Evolutionary conservation across 345 rosid species (phyloP), one percentile per base, ranked within the genome.

Genomic region (Lepidium sativum): DNA sequence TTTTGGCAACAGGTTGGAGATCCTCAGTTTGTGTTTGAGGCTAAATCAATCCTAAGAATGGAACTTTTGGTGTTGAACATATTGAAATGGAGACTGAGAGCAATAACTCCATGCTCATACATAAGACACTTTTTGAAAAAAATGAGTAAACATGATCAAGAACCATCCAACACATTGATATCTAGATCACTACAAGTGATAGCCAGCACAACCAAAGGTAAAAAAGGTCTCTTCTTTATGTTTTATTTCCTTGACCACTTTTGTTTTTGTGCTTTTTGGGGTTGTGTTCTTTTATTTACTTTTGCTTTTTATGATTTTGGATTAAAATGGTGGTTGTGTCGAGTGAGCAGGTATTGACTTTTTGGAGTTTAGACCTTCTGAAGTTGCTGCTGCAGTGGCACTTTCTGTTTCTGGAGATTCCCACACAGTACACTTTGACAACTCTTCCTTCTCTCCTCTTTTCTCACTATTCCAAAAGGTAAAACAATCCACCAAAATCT

Each of bases 321-420:
- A 51, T 23, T 50, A 32, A 49, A 65, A 72, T 63, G 56, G 67
- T 53, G 76, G 61, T 72, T 57, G 56, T 65, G 48, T 32, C 29
- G 71, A 64, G 65, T 65, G 67, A 72, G 83, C 88, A 87, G 95
- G 83, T 40, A 73, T 83, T 87, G 87, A 85, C 79, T 85, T 87
- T 79, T 73, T 87, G 84, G 89, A 85, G 73, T 87, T 81, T 79
- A 85, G 76, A 72, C 89, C 95, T 57, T 85, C 83, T 68, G 95
- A 87, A 73, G 77, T 85, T 73, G 84, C 91, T 62, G 95, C 89
- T 43, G 89, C 91, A 40, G 89, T 83, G 77, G 83, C 95, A 32
- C 80, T 87, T 61, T 80, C 82, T 76, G 87, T 80, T 66, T 75
- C 82, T 67, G 72, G 77, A 52, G 67, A 66, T 25, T 32, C 52